A percentile compares a stretch with the other conserved stretches of the same genome.
Conservation (phyloP, 23 red algal genomes). For the Gracilaria domingensis region DNA sequence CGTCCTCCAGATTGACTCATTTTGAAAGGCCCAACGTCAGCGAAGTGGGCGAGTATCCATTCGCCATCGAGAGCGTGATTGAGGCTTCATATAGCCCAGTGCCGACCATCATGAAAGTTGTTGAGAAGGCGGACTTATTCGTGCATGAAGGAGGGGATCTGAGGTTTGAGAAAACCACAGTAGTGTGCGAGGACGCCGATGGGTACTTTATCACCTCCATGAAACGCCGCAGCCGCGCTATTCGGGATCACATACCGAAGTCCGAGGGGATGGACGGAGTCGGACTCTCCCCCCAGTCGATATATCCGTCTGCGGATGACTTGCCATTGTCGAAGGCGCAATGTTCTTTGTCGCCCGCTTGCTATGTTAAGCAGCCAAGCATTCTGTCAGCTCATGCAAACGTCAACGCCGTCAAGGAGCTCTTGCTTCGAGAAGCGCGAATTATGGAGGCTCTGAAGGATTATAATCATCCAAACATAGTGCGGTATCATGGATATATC, state of each 20-base stretch:
- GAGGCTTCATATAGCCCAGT: too few species aligned
- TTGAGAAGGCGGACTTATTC: slow-evolving; percentile 3
- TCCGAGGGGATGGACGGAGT: neutral
- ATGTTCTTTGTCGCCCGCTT: neutral
- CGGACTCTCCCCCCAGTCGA: neutral
- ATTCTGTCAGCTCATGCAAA: neutral
- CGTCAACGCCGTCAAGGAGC: neutral
- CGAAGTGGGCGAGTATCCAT: too few species aligned
- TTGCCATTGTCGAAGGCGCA: neutral
- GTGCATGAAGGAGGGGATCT: neutral
- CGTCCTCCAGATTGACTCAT: too few species aligned
- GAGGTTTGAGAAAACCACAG: slow-evolving; percentile 6
- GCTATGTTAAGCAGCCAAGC: neutral
- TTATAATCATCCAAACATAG: slow-evolving; percentile 31
- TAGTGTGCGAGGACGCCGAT: slow-evolving; percentile 19
- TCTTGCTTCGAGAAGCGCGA: slow-evolving; percentile 31
- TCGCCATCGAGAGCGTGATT: too few species aligned
- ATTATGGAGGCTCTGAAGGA: slow-evolving; percentile 6
- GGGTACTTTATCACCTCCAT: slow-evolving; percentile 24
- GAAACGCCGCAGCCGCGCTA: neutral
- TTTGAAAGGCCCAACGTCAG: too few species aligned
- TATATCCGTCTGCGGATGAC: neutral
- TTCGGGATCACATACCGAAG: neutral
- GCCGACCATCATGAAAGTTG: neutral
- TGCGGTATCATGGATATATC: slow-evolving; percentile 14